phyloP scores from a whole-genome alignment of 148 eudicot genomes.

The Bassia scoparia region DNA sequence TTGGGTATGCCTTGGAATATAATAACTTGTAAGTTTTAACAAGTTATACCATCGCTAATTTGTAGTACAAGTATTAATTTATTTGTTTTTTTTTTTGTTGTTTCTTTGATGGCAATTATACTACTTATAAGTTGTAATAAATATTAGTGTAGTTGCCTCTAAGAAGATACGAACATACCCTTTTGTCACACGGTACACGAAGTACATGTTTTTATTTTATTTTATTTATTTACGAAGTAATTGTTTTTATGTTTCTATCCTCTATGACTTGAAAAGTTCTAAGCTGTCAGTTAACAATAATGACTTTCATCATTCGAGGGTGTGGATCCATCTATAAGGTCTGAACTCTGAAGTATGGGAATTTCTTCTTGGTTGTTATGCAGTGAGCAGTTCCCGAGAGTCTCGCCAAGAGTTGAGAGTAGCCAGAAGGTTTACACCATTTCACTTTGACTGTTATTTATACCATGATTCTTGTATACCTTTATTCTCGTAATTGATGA shows the following conservation, averaged over 20 bases:
- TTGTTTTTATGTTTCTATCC: background rate
- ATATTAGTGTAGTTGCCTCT: background rate
- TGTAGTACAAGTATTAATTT: no score
- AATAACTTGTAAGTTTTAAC: no score
- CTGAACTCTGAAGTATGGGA: slow-evolving; percentile 99
- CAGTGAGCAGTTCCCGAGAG: slow-evolving; percentile 77
- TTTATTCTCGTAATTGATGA: background rate
- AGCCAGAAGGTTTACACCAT: slow-evolving; percentile 69
- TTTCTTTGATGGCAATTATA: background rate
- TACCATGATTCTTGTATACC: no score
- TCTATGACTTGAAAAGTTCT: background rate
- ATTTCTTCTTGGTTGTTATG: slow-evolving; percentile 95
- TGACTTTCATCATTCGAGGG: slow-evolving; percentile 56
- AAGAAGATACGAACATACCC: no score
- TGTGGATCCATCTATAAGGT: slow-evolving; percentile 91
- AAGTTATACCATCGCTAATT: no score
- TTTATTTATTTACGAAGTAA: no score
- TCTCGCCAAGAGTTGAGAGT: slow-evolving; percentile 64
- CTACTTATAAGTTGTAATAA: no score
- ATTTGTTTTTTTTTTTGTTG: background rate
- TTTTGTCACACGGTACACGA: no score
- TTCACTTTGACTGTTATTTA: slow-evolving; percentile 3
- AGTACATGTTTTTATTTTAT: background rate
- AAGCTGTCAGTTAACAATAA: background rate
- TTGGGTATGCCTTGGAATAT: no score